Conservation (phyloP, 495 filamentous ascomycete genomes). For the Aspergillus coremiiformis region DNA sequence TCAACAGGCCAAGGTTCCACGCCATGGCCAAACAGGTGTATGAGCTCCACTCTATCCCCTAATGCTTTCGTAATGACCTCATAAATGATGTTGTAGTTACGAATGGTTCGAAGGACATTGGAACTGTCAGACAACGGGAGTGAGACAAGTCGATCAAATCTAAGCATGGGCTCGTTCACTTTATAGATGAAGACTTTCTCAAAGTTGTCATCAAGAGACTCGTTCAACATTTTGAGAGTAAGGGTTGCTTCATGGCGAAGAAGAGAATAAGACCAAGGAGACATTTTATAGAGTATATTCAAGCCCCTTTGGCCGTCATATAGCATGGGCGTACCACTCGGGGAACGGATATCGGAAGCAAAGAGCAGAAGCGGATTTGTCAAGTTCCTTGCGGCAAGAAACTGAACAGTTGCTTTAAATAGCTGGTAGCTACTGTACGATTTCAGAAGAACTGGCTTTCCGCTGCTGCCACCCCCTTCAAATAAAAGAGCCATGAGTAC, state of each 20-base stretch:
- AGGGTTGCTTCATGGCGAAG: conserved; percentile 63
- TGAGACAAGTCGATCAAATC: conserved; percentile 57
- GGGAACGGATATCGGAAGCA: conserved; percentile 24
- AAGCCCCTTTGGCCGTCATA: conserved; percentile 63
- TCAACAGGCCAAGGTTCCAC: conserved; percentile 30
- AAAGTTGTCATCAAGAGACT: conserved; percentile 72
- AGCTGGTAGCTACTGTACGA: conserved; percentile 88
- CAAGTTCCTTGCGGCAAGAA: conserved; percentile 65
- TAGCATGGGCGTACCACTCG: conserved; percentile 36
- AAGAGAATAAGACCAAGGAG: conserved; percentile 67
- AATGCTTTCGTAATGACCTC: conserved; percentile 59
- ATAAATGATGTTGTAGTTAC: conserved; percentile 41
- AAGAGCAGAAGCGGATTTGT: conserved; percentile 54
- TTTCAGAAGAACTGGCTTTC: conserved; percentile 60
- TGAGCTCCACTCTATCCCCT: conserved; percentile 61
- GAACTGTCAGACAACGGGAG: conserved; percentile 24
- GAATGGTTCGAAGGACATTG: conserved; percentile 26
- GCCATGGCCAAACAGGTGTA: conserved; percentile 47
- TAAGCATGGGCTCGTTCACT: conserved; percentile 55
- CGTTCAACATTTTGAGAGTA: conserved; percentile 64
- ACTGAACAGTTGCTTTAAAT: conserved; percentile 86
- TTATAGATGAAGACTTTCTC: conserved; percentile 72
- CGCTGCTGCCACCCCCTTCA: conserved; percentile 62
- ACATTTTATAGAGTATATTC: conserved; percentile 91
- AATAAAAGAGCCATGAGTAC: conserved; percentile 71